These are phyloP conservation scores for Neospermospora avenae DNA, from an alignment of 2,329 filamentous ascomycete genomes.

Conservation along the genomic window DNA sequence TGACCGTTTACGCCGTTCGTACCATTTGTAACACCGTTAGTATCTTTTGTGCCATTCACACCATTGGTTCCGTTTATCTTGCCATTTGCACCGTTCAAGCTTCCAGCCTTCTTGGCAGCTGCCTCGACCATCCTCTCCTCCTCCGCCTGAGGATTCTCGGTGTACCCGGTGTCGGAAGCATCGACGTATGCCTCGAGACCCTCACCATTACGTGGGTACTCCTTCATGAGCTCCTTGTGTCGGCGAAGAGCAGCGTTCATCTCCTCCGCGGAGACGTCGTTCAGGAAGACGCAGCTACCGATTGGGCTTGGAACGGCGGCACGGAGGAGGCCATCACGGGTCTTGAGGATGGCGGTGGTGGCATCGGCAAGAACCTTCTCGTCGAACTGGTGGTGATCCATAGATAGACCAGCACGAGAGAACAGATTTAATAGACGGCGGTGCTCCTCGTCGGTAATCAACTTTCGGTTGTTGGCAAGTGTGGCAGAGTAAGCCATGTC, in stretches of 20 bases:
- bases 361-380: constrained; percentile 62
- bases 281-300: constrained; percentile 65
- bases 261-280: constrained; percentile 61
- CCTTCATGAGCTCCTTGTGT: constrained; percentile 63
- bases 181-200: constrained; percentile 70
- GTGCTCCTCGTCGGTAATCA: constrained; percentile 59
- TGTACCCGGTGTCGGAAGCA: constrained; percentile 62
- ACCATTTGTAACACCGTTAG: not conserved
- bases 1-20: not conserved
- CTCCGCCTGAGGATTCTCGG: constrained; percentile 30
- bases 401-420: constrained; percentile 66
- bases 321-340: constrained; percentile 64
- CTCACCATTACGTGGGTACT: constrained; percentile 60
- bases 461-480: constrained; percentile 58
- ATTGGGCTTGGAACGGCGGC: constrained; percentile 67
- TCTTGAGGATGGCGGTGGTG: constrained; percentile 68
- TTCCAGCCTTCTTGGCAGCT: constrained; percentile 27
- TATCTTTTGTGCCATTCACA: not conserved
- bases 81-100: constrained; percentile 25
- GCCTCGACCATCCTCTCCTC: constrained; percentile 28
- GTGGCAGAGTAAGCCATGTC: constrained; percentile 76
- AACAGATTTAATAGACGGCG: constrained; percentile 62
- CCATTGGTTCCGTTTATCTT: constrained; percentile 4
- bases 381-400: constrained; percentile 68
- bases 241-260: constrained; percentile 56